phyloP scores from a whole-genome alignment of 768 basidiomycete genomes.

The Lactifluus pinguis region DNA sequence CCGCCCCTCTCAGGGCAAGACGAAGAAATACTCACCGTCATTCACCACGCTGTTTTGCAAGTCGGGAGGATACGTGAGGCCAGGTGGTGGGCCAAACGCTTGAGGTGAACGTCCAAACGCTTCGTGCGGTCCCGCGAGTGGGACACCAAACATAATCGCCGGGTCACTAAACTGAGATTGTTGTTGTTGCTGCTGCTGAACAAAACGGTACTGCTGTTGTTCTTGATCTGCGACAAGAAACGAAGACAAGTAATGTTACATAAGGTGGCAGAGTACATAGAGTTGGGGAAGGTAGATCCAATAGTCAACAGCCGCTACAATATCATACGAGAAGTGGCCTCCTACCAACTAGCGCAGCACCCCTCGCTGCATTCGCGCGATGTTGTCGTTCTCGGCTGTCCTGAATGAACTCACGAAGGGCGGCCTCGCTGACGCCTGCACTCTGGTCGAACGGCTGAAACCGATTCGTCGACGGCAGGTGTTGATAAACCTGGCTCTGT shows the following conservation, averaged over 20 bases:
- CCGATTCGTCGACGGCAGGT: constrained; percentile 28
- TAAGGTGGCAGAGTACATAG: constrained; percentile 22
- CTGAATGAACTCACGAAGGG: constrained; percentile 68
- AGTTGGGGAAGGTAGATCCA: constrained; percentile 11
- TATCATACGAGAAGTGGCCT: constrained; percentile 35
- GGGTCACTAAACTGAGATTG: constrained; percentile 10
- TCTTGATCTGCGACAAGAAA: constrained; percentile 27
- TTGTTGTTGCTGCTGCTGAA: constrained; percentile 17
- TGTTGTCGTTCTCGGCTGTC: constrained; percentile 52
- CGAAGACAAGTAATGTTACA: constrained; percentile 20
- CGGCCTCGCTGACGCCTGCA: constrained; percentile 56
- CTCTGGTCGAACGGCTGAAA: constrained; percentile 50
- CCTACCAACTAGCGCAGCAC: constrained; percentile 37
- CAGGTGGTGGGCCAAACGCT: constrained; percentile 52
- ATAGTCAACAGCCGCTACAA: constrained; percentile 24
- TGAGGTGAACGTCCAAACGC: constrained; percentile 7
- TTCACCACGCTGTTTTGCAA: constrained; percentile 23
- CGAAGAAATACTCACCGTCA: constrained; percentile 14
- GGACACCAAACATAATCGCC: constrained; percentile 13
- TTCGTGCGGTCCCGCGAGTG: constrained; percentile 1
- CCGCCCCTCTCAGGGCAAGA: background rate
- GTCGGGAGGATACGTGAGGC: constrained; percentile 39
- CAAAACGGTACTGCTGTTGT: constrained; percentile 25
- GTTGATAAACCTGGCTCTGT: constrained; percentile 27
- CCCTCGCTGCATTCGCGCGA: constrained; percentile 24